Evolutionary conservation across 2,329 filamentous ascomycete species (phyloP).

Genomic region (Talaromyces verruculosus): DNA sequence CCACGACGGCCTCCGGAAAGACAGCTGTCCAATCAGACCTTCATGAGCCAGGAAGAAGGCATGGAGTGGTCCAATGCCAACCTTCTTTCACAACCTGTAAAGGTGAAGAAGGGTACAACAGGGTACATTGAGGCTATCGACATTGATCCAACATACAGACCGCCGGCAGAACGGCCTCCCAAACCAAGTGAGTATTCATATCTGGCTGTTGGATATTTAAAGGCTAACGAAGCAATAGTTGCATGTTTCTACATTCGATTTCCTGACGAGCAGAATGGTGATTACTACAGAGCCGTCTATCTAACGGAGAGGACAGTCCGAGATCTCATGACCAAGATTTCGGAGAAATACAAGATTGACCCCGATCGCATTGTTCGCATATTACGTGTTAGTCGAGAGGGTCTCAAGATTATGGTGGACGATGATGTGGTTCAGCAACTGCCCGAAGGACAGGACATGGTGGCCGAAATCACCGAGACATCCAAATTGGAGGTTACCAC

Average conservation of each 20-base stretch:
- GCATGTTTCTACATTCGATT: constrained; percentile 84
- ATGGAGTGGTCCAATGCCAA: constrained; percentile 30
- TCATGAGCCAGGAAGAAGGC: constrained; percentile 25
- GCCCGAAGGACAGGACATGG: constrained; percentile 88
- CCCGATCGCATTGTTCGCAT: constrained; percentile 68
- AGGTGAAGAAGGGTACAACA: constrained; percentile 45
- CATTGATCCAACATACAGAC: constrained; percentile 81
- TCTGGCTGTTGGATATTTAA: not conserved
- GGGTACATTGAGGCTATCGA: constrained; percentile 90
- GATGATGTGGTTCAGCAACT: constrained; percentile 84
- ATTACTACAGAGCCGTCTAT: constrained; percentile 83
- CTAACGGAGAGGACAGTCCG: constrained; percentile 71
- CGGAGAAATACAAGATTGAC: constrained; percentile 78
- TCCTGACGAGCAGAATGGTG: constrained; percentile 53
- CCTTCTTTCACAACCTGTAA: constrained; percentile 32
- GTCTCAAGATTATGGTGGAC: constrained; percentile 81
- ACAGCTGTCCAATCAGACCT: constrained; percentile 23
- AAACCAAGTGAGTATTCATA: constrained; percentile 59
- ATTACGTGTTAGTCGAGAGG: constrained; percentile 70
- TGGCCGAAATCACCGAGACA: constrained; percentile 64
- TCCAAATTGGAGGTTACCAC: constrained; percentile 43
- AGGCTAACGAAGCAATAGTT: constrained; percentile 49
- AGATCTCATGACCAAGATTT: constrained; percentile 71
- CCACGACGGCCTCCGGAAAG: constrained; percentile 29
- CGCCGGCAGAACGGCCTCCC: constrained; percentile 68